These are phyloP conservation scores for Hypoxylon sp. DNA, from an alignment of 2,329 filamentous ascomycete species.

Conservation along the genomic window DNA sequence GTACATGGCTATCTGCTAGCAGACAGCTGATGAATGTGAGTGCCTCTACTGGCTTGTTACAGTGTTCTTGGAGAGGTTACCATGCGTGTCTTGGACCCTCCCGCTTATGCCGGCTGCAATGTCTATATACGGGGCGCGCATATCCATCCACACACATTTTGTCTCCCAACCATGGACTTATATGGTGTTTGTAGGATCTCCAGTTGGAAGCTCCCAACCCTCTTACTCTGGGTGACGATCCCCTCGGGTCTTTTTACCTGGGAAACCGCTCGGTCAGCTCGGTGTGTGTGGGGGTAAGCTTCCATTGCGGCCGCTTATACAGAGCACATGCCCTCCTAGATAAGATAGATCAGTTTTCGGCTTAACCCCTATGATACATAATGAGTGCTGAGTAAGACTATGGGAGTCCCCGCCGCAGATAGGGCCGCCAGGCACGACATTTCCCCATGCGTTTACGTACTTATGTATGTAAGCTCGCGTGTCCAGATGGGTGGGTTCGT, in stretches of 20 bases:
- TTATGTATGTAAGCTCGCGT: conserved; percentile 25
- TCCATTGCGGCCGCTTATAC: conserved; percentile 5
- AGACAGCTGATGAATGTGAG: conserved; percentile 1
- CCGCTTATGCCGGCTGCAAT: neutral
- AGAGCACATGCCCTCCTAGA: neutral
- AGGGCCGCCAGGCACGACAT: conserved; percentile 7
- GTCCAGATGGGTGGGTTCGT: conserved; percentile 11
- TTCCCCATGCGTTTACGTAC: conserved; percentile 8
- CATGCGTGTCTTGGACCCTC: neutral
- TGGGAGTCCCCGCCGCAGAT: conserved; percentile 9
- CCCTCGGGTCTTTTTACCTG: conserved; percentile 6
- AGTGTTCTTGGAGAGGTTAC: neutral
- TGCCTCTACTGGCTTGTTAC: neutral
- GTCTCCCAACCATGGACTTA: neutral
- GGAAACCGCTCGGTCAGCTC: conserved; percentile 5
- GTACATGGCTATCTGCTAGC: neutral
- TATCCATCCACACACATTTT: neutral
- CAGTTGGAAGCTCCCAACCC: neutral
- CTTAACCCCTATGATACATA: neutral
- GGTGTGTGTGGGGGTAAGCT: conserved; percentile 4
- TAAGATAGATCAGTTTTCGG: conserved; percentile 9
- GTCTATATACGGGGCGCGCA: neutral
- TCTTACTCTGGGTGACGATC: conserved; percentile 6
- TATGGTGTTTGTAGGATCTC: neutral
- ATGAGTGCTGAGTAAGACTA: conserved; percentile 23